Evolutionary conservation across 208 protist species (phyloP).

Genomic region (Herpetomonas samuelpessoai): DNA sequence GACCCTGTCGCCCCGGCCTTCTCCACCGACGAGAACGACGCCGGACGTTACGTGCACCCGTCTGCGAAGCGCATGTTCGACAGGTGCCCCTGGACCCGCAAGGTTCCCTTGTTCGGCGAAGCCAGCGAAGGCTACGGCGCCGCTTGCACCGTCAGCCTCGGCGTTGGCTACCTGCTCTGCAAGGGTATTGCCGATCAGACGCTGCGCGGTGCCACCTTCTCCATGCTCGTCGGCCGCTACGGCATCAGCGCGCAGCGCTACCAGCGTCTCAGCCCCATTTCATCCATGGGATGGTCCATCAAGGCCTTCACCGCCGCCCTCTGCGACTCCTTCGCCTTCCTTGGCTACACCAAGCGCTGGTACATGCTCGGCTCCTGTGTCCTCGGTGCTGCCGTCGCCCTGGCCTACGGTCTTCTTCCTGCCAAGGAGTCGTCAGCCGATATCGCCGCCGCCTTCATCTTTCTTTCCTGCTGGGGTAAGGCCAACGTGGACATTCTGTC

Average conservation of each 20-base stretch:
- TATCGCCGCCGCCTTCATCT: constrained; percentile 37
- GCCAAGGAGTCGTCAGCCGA: constrained; percentile 29
- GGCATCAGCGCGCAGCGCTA: constrained; percentile 32
- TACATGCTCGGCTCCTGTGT: constrained; percentile 53
- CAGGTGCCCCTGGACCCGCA: constrained; percentile 18
- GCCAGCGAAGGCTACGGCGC: constrained; percentile 38
- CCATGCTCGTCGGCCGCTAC: constrained; percentile 53
- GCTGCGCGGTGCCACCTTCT: constrained; percentile 20
- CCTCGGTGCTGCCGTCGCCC: constrained; percentile 27
- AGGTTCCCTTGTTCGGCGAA: constrained; percentile 45
- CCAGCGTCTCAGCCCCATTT: constrained; percentile 42
- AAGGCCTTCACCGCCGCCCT: constrained; percentile 63
- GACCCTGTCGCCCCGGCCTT: background rate
- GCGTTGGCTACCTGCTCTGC: constrained; percentile 41
- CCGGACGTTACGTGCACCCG: constrained; percentile 32
- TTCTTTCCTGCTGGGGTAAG: constrained; percentile 48
- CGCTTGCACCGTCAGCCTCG: constrained; percentile 27
- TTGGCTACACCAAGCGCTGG: constrained; percentile 78
- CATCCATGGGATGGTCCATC: constrained; percentile 53
- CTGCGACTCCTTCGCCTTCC: constrained; percentile 56
- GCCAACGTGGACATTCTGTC: constrained; percentile 75
- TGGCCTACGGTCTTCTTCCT: constrained; percentile 48
- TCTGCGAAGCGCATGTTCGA: constrained; percentile 27
- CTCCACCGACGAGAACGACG: constrained; percentile 11
- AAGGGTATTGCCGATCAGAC: constrained; percentile 59